Percentiles rank a stretch among this genome's conserved stretches.
Evolutionary conservation across 2,329 filamentous ascomycete species (phyloP).

Genomic region (Aureobasidium sp.): DNA sequence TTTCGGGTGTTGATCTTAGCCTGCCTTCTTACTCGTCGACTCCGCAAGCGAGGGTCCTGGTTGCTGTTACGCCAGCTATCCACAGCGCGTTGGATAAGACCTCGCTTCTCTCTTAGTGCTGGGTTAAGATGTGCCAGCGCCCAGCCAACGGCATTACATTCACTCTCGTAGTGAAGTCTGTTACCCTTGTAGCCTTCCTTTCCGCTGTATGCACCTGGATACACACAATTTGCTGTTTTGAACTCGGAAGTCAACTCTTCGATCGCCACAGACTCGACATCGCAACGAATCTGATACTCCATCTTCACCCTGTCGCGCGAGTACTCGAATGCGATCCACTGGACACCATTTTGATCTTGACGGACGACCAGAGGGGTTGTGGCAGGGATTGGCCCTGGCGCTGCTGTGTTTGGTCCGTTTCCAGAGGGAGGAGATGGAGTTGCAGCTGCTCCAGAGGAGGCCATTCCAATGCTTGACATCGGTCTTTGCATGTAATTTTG

Average conservation of each 20-base stretch:
- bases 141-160: constrained; percentile 99
- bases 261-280: constrained; percentile 92
- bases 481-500: constrained; percentile 48
- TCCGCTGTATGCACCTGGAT: constrained; percentile 84
- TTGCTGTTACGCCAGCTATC: constrained; percentile 99
- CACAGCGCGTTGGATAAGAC: constrained; percentile 90
- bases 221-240: constrained; percentile 97
- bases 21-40: constrained; percentile 85
- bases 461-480: constrained; percentile 34
- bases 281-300: constrained; percentile 97
- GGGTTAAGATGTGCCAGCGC: constrained; percentile 88
- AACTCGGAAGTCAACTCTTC: constrained; percentile 79
- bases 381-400: constrained; percentile 90
- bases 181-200: constrained; percentile 98
- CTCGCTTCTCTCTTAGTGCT: constrained; percentile 82
- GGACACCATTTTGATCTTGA: constrained; percentile 91
- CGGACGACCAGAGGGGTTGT: constrained; percentile 90
- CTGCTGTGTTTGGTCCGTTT: constrained; percentile 67
- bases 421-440: constrained; percentile 25
- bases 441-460: not conserved
- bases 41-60: constrained; percentile 83
- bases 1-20: constrained; percentile 73
- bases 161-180: constrained; percentile 89
- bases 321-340: constrained; percentile 99
- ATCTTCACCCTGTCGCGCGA: constrained; percentile 96